Evolutionary conservation across 768 basidiomycete species (phyloP), one percentile per base, ranked within the genome.

Genomic region (Russula sp.): DNA sequence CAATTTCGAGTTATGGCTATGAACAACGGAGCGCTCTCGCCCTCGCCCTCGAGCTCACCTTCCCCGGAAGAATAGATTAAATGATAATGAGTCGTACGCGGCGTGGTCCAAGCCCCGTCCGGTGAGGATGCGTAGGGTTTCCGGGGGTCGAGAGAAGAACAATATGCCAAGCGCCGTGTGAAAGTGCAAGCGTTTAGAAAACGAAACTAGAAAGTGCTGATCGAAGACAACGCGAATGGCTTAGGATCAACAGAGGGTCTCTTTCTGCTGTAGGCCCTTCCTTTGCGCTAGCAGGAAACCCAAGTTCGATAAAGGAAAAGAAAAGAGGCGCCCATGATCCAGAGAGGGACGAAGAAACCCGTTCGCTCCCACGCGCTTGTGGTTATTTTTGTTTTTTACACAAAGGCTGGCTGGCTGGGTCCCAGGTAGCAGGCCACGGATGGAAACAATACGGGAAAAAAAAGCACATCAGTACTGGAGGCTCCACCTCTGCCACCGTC

Each of bases 1-100:
- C 6, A 18, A 10, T 11, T 16, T 5, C 16, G 5, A 47, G 45
- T 35, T 20, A 60, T 52, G 58, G 20, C 22, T 20, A 60, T 52
- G 58, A 53, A 53, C 35, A 45, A 58, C 62, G 62, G 62, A 63
- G 62, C 62, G 62, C 62, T 18, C 62, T 57, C 48, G n/a, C 34
- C 3, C 62, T 57, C 48, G n/a, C 34, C 3, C 22, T 27, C 22
- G 22, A 27, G 22, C 22, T 27, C 22, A 2, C 22, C 22, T 34
- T 10, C 44, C 18, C 32, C n/a, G 20, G 34, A 13, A 13, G 37
- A 50, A 40, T 11, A 14, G 18, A 7, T 3, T 37, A 11, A 18
- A 27, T 61, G 49, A 53, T 35, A 13, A 37, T 4, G 5, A n/a
- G 14, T 0, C 27, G 47, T 18, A 53, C 22, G n/a, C 40, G 42